phyloP scores from a whole-genome alignment of 805 yeast genomes.

The Nakazawaea holstii region DNA sequence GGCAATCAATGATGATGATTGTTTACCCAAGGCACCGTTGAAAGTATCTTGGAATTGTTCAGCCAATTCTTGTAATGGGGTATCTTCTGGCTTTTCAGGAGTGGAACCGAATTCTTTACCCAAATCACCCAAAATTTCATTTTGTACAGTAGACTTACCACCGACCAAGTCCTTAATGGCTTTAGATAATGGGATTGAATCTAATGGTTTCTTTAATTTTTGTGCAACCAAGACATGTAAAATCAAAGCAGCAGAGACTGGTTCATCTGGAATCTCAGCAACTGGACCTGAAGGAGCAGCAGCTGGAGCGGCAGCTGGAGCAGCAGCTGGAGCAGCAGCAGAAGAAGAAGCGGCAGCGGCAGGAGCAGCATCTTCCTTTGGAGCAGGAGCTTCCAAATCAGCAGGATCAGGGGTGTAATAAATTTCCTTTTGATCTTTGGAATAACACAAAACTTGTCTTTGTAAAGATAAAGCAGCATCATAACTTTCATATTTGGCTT shows the following conservation, averaged over 20 bases:
- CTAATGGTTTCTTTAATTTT: slow-evolving; percentile 87
- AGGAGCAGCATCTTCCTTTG: slow-evolving; percentile 27
- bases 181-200: slow-evolving; percentile 79
- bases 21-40: slow-evolving; percentile 88
- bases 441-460: slow-evolving; percentile 92
- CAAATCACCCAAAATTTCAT: slow-evolving; percentile 96
- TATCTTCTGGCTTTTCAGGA: slow-evolving; percentile 98
- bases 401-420: slow-evolving; percentile 87
- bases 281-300: slow-evolving; percentile 76
- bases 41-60: slow-evolving; percentile 91
- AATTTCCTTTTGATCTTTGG: slow-evolving; percentile 94
- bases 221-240: slow-evolving; percentile 91
- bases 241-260: slow-evolving; percentile 77
- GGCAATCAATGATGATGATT: slow-evolving; percentile 81
- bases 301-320: slow-evolving; percentile 51
- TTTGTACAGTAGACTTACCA: slow-evolving; percentile 98
- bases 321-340: slow-evolving; percentile 50
- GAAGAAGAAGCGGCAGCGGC: slow-evolving; percentile 50
- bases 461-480: slow-evolving; percentile 94
- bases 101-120: slow-evolving; percentile 98
- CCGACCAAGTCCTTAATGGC: slow-evolving; percentile 96
- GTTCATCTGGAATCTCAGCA: slow-evolving; percentile 81
- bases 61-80: slow-evolving; percentile 93
- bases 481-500: slow-evolving; percentile 92
- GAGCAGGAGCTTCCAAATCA: slow-evolving; percentile 34